A percentile compares a stretch with the other conserved stretches of the same genome.
These are phyloP conservation scores for Selenicereus undatus DNA, from an alignment of 148 eudicot species.

Conservation along the genomic window DNA sequence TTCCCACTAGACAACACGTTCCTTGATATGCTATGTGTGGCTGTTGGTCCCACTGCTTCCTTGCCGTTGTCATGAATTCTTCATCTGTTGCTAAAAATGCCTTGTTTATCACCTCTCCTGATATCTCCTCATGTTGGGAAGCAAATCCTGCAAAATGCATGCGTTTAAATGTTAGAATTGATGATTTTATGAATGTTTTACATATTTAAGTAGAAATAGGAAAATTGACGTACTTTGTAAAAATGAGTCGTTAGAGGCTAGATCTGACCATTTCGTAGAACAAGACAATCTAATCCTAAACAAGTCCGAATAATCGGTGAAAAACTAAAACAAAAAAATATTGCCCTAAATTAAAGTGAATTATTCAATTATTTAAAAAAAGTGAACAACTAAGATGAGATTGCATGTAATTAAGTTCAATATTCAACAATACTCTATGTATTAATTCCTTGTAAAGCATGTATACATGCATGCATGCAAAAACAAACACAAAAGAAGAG, in stretches of 20 bases:
- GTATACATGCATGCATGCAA: not conserved
- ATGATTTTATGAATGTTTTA: not conserved
- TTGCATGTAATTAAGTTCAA: no score
- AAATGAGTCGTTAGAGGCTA: no score
- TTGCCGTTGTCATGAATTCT: conserved; percentile 52
- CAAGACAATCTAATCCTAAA: not conserved
- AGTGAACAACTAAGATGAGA: no score
- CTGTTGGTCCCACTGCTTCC: conserved; percentile 54
- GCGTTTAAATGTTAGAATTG: not conserved
- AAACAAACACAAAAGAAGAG: not conserved
- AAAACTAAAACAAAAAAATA: no score
- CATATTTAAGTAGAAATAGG: no score
- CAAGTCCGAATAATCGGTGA: no score
- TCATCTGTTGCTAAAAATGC: conserved; percentile 75
- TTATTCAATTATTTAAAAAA: no score
- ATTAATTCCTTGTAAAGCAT: not conserved
- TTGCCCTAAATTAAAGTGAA: not conserved
- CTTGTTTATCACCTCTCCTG: conserved; percentile 57
- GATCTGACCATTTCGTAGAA: no score
- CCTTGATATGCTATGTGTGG: conserved; percentile 84
- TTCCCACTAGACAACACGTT: conserved; percentile 71
- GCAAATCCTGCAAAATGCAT: conserved; percentile 42
- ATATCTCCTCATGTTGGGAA: conserved; percentile 50
- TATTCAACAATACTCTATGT: not conserved
- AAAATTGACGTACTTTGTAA: no score